Percentiles rank a stretch among this genome's conserved stretches.
Conservation (phyloP, 768 basidiomycete genomes). For the Suillus alpinus region DNA sequence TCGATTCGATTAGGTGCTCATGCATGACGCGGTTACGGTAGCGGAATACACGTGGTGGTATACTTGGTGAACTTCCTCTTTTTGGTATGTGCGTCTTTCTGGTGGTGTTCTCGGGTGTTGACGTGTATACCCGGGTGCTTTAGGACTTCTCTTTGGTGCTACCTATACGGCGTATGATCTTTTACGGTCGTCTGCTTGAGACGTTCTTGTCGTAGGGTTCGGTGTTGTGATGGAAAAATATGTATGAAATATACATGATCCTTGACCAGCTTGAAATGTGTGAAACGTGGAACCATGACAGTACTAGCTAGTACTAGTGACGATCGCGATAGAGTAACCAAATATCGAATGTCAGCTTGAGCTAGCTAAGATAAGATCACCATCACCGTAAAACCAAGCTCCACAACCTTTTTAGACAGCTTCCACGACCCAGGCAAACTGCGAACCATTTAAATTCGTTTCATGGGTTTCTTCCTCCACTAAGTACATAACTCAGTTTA, state of each 20-base stretch:
- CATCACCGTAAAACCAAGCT: not conserved
- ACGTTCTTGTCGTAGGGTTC: not conserved
- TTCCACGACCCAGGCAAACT: not conserved
- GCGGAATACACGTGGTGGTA: constrained; percentile 14
- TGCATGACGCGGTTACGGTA: not conserved
- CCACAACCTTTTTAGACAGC: not conserved
- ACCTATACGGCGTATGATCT: constrained; percentile 14
- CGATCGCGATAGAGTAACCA: not conserved
- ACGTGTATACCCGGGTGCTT: not conserved
- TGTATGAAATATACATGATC: not conserved
- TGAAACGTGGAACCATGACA: not conserved
- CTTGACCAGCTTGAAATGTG: no score
- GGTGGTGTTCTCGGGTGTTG: not conserved
- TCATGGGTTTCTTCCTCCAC: not conserved
- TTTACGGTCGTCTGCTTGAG: constrained; percentile 8
- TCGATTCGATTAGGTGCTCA: not conserved
- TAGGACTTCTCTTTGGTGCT: constrained; percentile 17
- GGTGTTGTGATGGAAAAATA: not conserved
- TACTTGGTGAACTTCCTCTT: constrained; percentile 11
- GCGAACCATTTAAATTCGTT: not conserved
- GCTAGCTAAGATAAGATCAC: not conserved
- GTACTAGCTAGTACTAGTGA: no score
- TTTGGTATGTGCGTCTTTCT: constrained; percentile 12
- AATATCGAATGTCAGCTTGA: not conserved
- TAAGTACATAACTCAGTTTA: not conserved